These are phyloP conservation scores for Paragyromitra xinjiangensis DNA, from an alignment of 495 filamentous ascomycete genomes.

Conservation along the genomic window DNA sequence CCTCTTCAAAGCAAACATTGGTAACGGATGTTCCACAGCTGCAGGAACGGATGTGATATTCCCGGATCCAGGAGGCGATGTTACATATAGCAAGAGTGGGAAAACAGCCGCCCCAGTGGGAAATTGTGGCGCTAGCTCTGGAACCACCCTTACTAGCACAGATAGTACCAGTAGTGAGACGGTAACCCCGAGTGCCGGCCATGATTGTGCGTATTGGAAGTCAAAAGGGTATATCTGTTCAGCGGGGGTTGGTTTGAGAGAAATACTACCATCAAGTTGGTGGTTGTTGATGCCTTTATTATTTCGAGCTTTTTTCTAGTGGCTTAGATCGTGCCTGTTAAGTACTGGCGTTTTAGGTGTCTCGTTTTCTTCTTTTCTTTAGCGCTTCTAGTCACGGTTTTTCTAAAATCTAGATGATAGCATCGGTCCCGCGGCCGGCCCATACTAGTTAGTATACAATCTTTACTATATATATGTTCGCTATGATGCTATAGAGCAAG, in stretches of 20 bases:
- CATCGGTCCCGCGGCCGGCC: too few relatives aligned
- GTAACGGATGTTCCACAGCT: conserved; percentile 65
- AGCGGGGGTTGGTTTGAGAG: conserved; percentile 14
- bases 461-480: too few relatives aligned
- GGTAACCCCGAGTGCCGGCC: background rate
- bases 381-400: too few relatives aligned
- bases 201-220: conserved; percentile 42
- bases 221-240: conserved; percentile 32
- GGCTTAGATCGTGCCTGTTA: background rate
- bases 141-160: background rate
- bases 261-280: conserved; percentile 14
- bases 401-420: too few relatives aligned
- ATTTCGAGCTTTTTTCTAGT: conserved; percentile 6
- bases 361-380: too few relatives aligned
- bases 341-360: too few relatives aligned
- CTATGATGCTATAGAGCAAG: too few relatives aligned
- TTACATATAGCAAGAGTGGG: conserved; percentile 59
- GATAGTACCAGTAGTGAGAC: background rate
- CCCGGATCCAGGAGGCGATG: conserved; percentile 69
- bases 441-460: too few relatives aligned
- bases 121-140: conserved; percentile 39
- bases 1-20: conserved; percentile 72
- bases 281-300: conserved; percentile 24
- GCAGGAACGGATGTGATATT: conserved; percentile 65
- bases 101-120: conserved; percentile 38